Evolutionary conservation across 805 yeast species (phyloP).

Genomic region (Candida montana): DNA sequence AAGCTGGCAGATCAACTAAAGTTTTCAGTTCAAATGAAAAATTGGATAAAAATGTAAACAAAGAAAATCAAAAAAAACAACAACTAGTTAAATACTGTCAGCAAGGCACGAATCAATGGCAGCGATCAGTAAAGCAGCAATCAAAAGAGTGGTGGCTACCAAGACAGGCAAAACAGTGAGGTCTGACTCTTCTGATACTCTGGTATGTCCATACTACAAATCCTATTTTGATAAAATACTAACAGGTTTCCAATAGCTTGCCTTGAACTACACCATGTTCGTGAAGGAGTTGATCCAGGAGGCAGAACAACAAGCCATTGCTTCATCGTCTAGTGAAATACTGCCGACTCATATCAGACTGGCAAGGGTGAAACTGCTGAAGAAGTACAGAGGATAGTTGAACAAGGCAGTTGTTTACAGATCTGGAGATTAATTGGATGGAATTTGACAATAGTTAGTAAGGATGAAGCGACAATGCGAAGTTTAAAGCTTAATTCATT

Average conservation of each 20-base stretch:
- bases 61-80: neutral
- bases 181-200: neutral
- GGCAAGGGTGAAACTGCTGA: slow-evolving; percentile 30
- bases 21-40: too few species aligned
- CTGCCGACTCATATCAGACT: slow-evolving; percentile 36
- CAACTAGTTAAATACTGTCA: too few species aligned
- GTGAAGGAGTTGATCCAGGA: slow-evolving; percentile 32
- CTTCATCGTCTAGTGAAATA: slow-evolving; percentile 38
- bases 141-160: neutral
- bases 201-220: neutral
- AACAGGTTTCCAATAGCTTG: slow-evolving; percentile 22
- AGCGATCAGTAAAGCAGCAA: neutral
- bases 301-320: slow-evolving; percentile 34
- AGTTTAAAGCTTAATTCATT: too few species aligned
- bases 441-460: too few species aligned
- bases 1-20: too few species aligned
- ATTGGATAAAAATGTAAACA: neutral
- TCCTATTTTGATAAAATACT: neutral
- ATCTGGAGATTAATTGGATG: too few species aligned
- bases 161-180: neutral
- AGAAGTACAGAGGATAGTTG: slow-evolving; percentile 34
- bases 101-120: neutral
- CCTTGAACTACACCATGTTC: slow-evolving; percentile 44
- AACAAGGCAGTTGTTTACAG: too few species aligned
- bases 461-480: too few species aligned